A percentile compares a stretch with the other conserved stretches of the same genome.
Evolutionary conservation across 1,284 basidiomycete species (phyloP).

Genomic region (Chalciporus sp.): DNA sequence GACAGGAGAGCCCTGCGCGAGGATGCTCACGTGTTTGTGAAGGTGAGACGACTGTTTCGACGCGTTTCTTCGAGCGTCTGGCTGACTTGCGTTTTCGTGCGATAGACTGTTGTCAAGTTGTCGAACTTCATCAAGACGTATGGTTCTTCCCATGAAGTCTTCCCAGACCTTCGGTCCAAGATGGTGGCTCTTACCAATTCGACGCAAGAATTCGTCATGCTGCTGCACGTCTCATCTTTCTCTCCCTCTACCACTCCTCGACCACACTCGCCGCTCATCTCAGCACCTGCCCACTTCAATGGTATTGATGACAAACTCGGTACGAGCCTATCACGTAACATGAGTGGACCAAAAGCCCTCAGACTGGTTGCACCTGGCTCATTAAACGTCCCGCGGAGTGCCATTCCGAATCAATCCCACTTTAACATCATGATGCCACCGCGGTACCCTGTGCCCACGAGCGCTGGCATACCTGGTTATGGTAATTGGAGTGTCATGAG

Average conservation of each 20-base stretch:
- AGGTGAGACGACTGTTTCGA: constrained; percentile 44
- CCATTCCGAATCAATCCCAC: constrained; percentile 50
- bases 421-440: constrained; percentile 44
- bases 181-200: constrained; percentile 75
- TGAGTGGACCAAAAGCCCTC: constrained; percentile 50
- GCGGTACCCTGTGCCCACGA: constrained; percentile 9
- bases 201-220: constrained; percentile 77
- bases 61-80: neutral
- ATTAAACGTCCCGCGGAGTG: constrained; percentile 51
- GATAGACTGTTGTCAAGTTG: constrained; percentile 66
- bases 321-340: constrained; percentile 61
- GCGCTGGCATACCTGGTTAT: constrained; percentile 7
- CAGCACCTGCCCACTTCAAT: constrained; percentile 17
- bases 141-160: constrained; percentile 54
- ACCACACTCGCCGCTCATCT: constrained; percentile 61
- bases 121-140: constrained; percentile 67
- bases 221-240: constrained; percentile 80
- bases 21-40: constrained; percentile 72
- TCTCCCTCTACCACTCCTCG: constrained; percentile 57
- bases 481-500: constrained; percentile 17
- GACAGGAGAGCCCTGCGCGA: constrained; percentile 66
- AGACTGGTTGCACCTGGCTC: constrained; percentile 41
- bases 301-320: constrained; percentile 47
- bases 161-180: constrained; percentile 59
- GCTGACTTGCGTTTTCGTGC: constrained; percentile 1